Evolutionary conservation across 495 filamentous ascomycete genomes (phyloP), one percentile per base, ranked within the genome.

Genomic region (Penicillium pulvis): DNA sequence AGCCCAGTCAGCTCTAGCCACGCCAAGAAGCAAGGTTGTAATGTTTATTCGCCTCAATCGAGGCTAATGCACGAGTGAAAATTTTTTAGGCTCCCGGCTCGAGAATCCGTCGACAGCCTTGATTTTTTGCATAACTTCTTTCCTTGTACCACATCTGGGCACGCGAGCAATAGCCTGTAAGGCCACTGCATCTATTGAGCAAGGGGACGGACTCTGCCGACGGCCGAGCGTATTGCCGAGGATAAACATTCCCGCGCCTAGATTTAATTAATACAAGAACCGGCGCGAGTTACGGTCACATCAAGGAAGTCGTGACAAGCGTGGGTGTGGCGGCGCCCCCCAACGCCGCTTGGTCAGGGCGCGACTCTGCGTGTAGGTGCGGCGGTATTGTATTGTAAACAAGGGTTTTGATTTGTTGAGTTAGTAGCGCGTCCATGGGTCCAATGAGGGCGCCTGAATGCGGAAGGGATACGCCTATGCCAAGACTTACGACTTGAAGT

Each of bases 401-500:
- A 24, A 16, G 26, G 30, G 20, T 30, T 31, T 41, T 52, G 33
- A 36, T 52, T 31, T 30, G 48, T 36, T 28, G 17, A 24, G n/a
- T 52, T 52, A 36, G 30, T 39, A 47, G 44, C 44, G 44, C 44
- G 44, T 47, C 44, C 44, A 51, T 10, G 48, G 48, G 26, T 51
- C 26, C 48, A 51, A 35, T 35, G 28, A 51, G 44, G 24, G 10
- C 26, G 16, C n/a, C 48, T 35, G 48, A 51, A 51, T 51, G 48
- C 48, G 48, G 48, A 51, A 51, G 28, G 48, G 48, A 51, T 49
- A 33, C 14, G 48, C 26, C 48, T 16, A 30, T 20, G 48, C 48
- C 48, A 51, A 51, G 48, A 51, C 48, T 24, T n/a, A 47, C 5
- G 44, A n/a, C 17, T 12, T 11, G 12, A 6, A 41, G 48, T 51